phyloP scores from a whole-genome alignment of 345 rosid species.

The Eucalyptus sp. region DNA sequence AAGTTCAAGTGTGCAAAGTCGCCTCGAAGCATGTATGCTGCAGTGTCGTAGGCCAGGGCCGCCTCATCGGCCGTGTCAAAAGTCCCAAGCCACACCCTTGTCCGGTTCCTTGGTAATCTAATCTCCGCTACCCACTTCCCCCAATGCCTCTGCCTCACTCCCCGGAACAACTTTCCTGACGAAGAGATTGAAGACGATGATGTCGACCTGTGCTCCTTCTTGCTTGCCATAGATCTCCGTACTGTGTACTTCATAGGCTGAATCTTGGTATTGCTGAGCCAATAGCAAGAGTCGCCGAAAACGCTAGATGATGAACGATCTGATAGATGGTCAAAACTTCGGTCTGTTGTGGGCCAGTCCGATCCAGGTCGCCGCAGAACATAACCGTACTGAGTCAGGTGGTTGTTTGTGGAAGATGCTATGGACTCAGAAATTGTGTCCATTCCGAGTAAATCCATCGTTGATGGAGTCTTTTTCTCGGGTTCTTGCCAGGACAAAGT shows the following conservation, averaged over 20 bases:
- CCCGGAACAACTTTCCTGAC: slow-evolving; percentile 65
- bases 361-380: background rate
- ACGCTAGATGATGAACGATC: background rate
- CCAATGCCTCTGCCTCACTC: slow-evolving; percentile 97
- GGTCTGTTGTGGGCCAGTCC: slow-evolving; percentile 17
- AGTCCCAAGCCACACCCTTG: slow-evolving; percentile 97
- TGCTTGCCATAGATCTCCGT: slow-evolving; percentile 8
- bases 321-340: background rate
- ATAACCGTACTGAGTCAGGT: background rate
- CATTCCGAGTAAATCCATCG: background rate
- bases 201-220: background rate
- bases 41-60: slow-evolving; percentile 85
- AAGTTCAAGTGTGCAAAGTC: slow-evolving; percentile 87
- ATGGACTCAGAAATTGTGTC: slow-evolving; percentile 6
- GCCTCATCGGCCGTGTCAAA: slow-evolving; percentile 93
- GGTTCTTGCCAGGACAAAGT: slow-evolving; percentile 52
- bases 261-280: slow-evolving; percentile 55
- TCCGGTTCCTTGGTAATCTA: slow-evolving; percentile 80
- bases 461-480: slow-evolving; percentile 4
- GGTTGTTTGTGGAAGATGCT: background rate
- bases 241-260: slow-evolving; percentile 52
- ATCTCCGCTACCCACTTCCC: slow-evolving; percentile 99
- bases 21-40: slow-evolving; percentile 80
- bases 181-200: background rate
- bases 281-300: slow-evolving; percentile 3